phyloP scores from a whole-genome alignment of 306 rosid genomes.

The Abrus pulchellus region DNA sequence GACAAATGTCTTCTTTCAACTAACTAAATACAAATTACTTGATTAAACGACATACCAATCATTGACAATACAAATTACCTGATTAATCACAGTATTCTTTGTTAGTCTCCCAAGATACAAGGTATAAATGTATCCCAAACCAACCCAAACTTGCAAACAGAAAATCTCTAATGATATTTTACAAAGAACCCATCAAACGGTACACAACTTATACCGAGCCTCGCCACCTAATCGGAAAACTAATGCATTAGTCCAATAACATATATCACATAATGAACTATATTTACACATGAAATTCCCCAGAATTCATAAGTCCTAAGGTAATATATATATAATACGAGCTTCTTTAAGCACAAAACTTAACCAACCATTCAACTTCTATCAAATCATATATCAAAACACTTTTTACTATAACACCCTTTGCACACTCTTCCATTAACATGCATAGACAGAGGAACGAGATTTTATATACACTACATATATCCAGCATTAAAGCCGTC shows the following conservation, averaged over 20 bases:
- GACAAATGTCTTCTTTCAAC: constrained; percentile 10
- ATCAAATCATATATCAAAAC: constrained; percentile 1
- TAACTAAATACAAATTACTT: constrained; percentile 4
- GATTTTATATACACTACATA: not conserved
- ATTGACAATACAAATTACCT: constrained; percentile 14
- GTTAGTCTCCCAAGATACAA: not conserved
- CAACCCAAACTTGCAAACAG: not conserved
- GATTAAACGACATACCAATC: not conserved
- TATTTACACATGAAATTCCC: constrained; percentile 12
- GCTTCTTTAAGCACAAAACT: not conserved
- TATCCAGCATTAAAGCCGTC: constrained; percentile 46
- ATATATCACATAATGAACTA: not conserved
- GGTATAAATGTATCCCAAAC: not conserved
- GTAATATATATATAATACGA: not conserved
- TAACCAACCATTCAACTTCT: not conserved
- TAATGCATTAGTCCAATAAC: not conserved
- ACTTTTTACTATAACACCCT: not conserved
- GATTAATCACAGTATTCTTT: not conserved
- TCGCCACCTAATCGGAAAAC: not conserved
- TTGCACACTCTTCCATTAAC: constrained; percentile 31
- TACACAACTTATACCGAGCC: not conserved
- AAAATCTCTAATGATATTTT: not conserved
- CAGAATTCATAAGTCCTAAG: constrained; percentile 4
- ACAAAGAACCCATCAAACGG: constrained; percentile 22
- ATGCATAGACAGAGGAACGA: not conserved